Percentiles rank a stretch among this genome's conserved stretches.
Conservation (phyloP, 441 rosid genomes). For the Populus hybrid region DNA sequence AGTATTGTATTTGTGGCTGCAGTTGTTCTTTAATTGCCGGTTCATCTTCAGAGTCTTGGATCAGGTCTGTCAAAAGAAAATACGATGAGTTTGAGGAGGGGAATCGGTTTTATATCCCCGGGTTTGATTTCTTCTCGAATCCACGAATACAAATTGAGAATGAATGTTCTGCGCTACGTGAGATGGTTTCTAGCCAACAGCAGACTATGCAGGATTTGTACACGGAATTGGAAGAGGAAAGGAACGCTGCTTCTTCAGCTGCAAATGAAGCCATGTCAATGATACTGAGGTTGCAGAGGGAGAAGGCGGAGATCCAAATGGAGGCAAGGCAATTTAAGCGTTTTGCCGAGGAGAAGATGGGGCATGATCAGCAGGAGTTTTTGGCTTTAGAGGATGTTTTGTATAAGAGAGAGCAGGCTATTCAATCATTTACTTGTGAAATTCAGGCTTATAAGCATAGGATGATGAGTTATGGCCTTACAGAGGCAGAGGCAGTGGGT, state of each 20-base stretch:
- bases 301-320: constrained; percentile 94
- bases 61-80: constrained; percentile 76
- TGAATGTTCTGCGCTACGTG: constrained; percentile 72
- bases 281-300: constrained; percentile 95
- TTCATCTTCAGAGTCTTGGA: constrained; percentile 39
- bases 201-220: constrained; percentile 61
- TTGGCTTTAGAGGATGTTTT: constrained; percentile 69
- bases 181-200: constrained; percentile 70
- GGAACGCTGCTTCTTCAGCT: constrained; percentile 90
- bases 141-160: constrained; percentile 79
- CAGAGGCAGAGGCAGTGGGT: constrained; percentile 61
- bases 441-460: constrained; percentile 85
- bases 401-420: constrained; percentile 83
- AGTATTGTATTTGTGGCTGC: constrained; percentile 68
- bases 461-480: constrained; percentile 86
- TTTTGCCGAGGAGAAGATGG: constrained; percentile 87
- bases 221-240: constrained; percentile 82
- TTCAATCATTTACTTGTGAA: constrained; percentile 77
- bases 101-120: constrained; percentile 48
- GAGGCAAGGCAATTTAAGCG: constrained; percentile 90
- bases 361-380: constrained; percentile 84
- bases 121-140: constrained; percentile 46
- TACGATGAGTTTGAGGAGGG: constrained; percentile 55
- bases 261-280: constrained; percentile 98
- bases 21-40: constrained; percentile 35